These are phyloP conservation scores for Ensete ventricosum DNA, from an alignment of 176 grass and related monocot genomes.

Conservation along the genomic window DNA sequence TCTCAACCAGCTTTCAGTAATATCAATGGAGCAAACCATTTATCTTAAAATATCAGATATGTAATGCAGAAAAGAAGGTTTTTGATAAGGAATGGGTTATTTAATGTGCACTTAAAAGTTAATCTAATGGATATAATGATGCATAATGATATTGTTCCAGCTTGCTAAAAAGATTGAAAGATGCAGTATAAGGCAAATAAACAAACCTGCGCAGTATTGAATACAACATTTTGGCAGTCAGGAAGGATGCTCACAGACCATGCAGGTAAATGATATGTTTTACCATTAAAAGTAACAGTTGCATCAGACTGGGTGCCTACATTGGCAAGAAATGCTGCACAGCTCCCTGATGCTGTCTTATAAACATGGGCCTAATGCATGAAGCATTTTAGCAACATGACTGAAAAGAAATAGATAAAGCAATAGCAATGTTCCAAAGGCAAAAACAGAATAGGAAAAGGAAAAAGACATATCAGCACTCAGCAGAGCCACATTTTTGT, in stretches of 20 bases:
- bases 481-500: too few relatives aligned
- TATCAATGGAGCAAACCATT: too few relatives aligned
- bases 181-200: background rate
- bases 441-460: background rate
- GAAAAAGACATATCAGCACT: background rate
- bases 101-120: background rate
- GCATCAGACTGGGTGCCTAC: conserved; percentile 55
- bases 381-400: background rate
- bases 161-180: background rate
- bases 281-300: conserved; percentile 81
- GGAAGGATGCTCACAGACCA: conserved; percentile 99
- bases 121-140: too few relatives aligned
- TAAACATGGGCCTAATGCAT: conserved; percentile 61
- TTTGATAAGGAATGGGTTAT: background rate
- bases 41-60: too few relatives aligned
- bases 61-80: background rate
- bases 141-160: too few relatives aligned
- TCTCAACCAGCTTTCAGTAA: too few relatives aligned
- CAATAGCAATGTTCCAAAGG: background rate
- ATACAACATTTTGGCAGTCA: conserved; percentile 89
- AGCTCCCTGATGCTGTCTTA: conserved; percentile 46
- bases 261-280: conserved; percentile 56
- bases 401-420: conserved; percentile 2
- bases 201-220: conserved; percentile 83
- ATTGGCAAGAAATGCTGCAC: conserved; percentile 92